Conservation (phyloP, 2,329 filamentous ascomycete genomes). For the Aspergillus glaucus region DNA sequence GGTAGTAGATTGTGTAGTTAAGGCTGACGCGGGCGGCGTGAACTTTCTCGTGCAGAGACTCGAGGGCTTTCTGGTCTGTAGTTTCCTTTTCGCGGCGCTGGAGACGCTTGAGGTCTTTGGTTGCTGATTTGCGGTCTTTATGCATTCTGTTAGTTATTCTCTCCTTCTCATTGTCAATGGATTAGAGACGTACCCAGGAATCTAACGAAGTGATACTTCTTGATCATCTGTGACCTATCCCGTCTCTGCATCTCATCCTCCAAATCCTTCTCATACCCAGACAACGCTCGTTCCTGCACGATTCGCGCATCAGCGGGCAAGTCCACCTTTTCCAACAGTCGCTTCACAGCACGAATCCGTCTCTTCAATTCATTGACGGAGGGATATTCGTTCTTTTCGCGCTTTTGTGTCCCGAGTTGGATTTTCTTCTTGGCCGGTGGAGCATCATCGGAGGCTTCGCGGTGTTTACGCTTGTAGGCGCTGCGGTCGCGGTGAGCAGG, state of each 20-base stretch:
- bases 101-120: slow-evolving; percentile 32
- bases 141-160: slow-evolving; percentile 1
- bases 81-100: slow-evolving; percentile 35
- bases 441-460: slow-evolving; percentile 20
- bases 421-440: slow-evolving; percentile 23
- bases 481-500: slow-evolving; percentile 10
- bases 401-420: slow-evolving; percentile 12
- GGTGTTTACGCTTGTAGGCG: slow-evolving; percentile 27
- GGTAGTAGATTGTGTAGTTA: slow-evolving; percentile 58
- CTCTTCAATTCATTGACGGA: slow-evolving; percentile 48
- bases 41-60: slow-evolving; percentile 30
- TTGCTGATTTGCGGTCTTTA: slow-evolving; percentile 38
- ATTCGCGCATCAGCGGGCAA: slow-evolving; percentile 52
- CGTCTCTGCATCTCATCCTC: slow-evolving; percentile 44
- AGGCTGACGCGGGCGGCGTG: slow-evolving; percentile 52
- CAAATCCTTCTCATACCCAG: slow-evolving; percentile 52
- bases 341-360: slow-evolving; percentile 51
- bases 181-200: slow-evolving; percentile 46
- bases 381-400: slow-evolving; percentile 21
- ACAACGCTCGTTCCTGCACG: slow-evolving; percentile 55
- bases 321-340: slow-evolving; percentile 44
- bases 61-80: slow-evolving; percentile 18
- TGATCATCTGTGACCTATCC: slow-evolving; percentile 50
- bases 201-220: slow-evolving; percentile 60
- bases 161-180: neutral